Evolutionary conservation across 805 yeast genomes (phyloP).

Genomic region (Candida coquimbonensis): DNA sequence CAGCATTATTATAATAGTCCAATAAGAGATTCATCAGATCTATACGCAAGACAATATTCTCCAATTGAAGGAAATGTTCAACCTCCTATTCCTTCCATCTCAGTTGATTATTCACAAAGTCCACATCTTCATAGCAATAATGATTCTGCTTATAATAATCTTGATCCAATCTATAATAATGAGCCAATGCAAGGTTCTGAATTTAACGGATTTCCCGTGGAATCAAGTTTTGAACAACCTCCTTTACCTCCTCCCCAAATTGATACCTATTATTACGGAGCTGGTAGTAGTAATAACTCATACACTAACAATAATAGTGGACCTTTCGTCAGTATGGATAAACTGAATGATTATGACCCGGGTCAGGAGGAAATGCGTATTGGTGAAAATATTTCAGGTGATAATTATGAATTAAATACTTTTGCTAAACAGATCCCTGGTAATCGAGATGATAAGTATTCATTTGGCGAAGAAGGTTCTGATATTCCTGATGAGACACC

Average conservation of each 20-base stretch:
- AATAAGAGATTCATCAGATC: background rate
- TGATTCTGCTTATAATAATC: conserved; percentile 3
- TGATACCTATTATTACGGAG: conserved; percentile 8
- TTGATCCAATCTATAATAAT: background rate
- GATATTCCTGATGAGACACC: conserved; percentile 37
- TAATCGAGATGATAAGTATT: conserved; percentile 9
- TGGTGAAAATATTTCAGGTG: conserved; percentile 18
- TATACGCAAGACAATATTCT: conserved; percentile 18
- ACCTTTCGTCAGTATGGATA: conserved; percentile 12
- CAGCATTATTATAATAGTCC: conserved; percentile 7
- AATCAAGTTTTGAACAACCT: background rate
- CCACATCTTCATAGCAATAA: conserved; percentile 1
- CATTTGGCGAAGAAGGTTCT: conserved; percentile 32
- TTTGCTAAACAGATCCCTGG: conserved; percentile 11
- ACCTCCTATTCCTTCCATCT: conserved; percentile 12
- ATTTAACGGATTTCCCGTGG: background rate
- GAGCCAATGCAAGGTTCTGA: too few species aligned
- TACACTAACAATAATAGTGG: conserved; percentile 2
- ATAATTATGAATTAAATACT: conserved; percentile 22
- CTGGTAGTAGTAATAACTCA: background rate
- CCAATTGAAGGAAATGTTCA: conserved; percentile 17
- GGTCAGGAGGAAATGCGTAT: conserved; percentile 33
- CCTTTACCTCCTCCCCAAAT: conserved; percentile 2
- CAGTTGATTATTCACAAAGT: background rate
- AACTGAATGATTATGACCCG: conserved; percentile 4